These are phyloP conservation scores for Colletotrichum spinosum DNA, from an alignment of 2,329 filamentous ascomycete species.

Conservation along the genomic window DNA sequence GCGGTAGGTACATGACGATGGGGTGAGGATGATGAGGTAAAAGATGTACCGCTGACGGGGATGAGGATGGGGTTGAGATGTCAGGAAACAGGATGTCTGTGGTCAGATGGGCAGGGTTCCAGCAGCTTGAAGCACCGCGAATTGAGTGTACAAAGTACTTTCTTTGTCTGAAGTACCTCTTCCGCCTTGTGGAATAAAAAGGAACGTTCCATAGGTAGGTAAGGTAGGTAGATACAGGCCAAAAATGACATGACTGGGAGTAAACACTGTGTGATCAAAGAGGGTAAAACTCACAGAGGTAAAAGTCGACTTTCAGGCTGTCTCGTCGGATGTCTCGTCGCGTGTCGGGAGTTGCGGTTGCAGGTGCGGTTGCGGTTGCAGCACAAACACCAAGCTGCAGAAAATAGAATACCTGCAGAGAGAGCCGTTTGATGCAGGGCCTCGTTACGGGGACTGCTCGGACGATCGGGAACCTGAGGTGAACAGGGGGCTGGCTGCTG, in stretches of 20 bases:
- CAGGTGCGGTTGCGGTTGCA: conserved; percentile 12
- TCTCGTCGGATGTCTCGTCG: background rate
- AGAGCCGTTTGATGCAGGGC: conserved; percentile 8
- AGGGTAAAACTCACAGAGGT: background rate
- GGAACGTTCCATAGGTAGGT: background rate
- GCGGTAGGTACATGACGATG: conserved; percentile 7
- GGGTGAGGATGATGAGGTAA: conserved; percentile 14
- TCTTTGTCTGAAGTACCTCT: background rate
- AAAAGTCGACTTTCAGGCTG: background rate
- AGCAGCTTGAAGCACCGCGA: background rate
- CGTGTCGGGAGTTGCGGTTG: background rate
- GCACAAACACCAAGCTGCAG: conserved; percentile 8
- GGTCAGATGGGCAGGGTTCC: background rate
- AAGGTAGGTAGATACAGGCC: background rate
- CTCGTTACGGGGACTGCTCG: conserved; percentile 31
- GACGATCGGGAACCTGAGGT: conserved; percentile 14
- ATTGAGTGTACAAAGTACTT: background rate
- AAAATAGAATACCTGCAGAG: conserved; percentile 19
- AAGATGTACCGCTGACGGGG: conserved; percentile 6
- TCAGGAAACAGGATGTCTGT: conserved; percentile 4
- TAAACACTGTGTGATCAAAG: background rate
- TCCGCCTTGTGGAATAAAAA: too few relatives aligned
- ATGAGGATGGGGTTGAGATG: conserved; percentile 5
- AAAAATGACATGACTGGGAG: too few relatives aligned
- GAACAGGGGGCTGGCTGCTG: background rate